Evolutionary conservation across 352 stramenopile genomes (phyloP), one percentile per base, ranked within the genome.

Genomic region (Globisporangium carolinianum): DNA sequence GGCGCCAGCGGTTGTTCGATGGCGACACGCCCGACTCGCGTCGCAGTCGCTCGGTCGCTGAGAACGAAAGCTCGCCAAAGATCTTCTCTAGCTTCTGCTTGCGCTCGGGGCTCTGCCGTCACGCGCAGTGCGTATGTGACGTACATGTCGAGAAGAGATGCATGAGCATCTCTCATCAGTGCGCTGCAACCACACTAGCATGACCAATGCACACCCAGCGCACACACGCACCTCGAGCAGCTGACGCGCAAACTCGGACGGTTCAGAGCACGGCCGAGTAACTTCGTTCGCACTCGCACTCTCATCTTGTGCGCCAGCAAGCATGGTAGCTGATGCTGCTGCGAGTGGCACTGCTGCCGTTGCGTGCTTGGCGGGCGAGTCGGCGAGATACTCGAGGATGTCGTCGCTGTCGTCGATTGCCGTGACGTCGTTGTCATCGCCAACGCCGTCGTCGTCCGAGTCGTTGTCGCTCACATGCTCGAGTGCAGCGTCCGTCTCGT

Each of bases 1-100:
- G 55, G 9, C 69, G 68, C 73, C 82, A 89, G 9, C 11, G 47
- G 1, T 18, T 41, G 41, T 55, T 53, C n/a, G 54, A 42, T 18
- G 58, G 50, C 3, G 10, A 6, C 14, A 36, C 55, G 36, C 46
- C 43, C 5, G 58, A 51, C 15, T 50, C 46, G 32, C 46, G 46
- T n/a, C 69, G 61, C n/a, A 93, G 64, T 10, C 83, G 76, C 17
- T 72, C 62, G 6, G 64, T 59, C 46, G 72, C 73, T 0, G 65
- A 70, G 52, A 73, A 83, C 10, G 69, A 89, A 11, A 91, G 60
- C 50, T 93, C 83, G 4, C 83, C 83, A 55, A 93, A 93, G 15
- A 80, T 83, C 5, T 75, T 76, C 50, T 86, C 78, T 9, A 89
- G 53, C 17, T 66, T 74, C 35, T 75, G 52, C 49, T 81, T 80